Base-by-base conservation (phyloP, 2,329 filamentous ascomycete species). In the Hypoxylon sp. region DNA sequence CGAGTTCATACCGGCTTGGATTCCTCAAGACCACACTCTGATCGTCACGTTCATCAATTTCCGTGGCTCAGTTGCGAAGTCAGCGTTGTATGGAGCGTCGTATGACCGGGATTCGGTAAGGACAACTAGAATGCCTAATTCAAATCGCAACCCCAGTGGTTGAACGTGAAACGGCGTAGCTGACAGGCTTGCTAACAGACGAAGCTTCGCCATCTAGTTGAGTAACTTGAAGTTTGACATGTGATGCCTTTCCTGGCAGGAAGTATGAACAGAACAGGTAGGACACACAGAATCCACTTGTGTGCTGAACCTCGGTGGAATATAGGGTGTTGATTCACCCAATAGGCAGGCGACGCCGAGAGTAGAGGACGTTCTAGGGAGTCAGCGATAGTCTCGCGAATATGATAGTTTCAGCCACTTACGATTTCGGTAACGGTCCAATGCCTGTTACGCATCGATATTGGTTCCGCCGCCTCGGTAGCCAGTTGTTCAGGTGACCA, bases 81-180 rank as follows among this genome's bases (percentile, higher is more conserved):
- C 61, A 65, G 65, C 49, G 55, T 65, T 42, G 51, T 44, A 53
- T 26, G 30, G 8, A 53, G 33, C 9, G 18, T 36, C 62, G 54
- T 55, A 68, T 66, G 66, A 66, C 63, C 53, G 53, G 48, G 49
- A 38, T 54, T 56, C 46, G 51, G 49, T 54, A 49, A 64, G 48
- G 58, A 32, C 26, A 59, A 45, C 30, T 7, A 55, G 54, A 49
- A 48, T 48, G 64, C 64, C 64, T 60, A 50, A 20, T 48, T 48
- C 30, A 26, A 51, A 44, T 45, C 38, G 38, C 32, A 45, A 40
- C 38, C 53, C 8, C 24, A 33, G 33, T 55, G 32, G 36, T 50
- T 44, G 44, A 38, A 52, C 12, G 32, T 42, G 56, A 61, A 56
- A 61, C 46, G 50, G 36, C 30, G 16, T 56, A 62, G 54, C 42